Evolutionary conservation across 345 rosid species (phyloP).

Genomic region (Cardamine occulta): DNA sequence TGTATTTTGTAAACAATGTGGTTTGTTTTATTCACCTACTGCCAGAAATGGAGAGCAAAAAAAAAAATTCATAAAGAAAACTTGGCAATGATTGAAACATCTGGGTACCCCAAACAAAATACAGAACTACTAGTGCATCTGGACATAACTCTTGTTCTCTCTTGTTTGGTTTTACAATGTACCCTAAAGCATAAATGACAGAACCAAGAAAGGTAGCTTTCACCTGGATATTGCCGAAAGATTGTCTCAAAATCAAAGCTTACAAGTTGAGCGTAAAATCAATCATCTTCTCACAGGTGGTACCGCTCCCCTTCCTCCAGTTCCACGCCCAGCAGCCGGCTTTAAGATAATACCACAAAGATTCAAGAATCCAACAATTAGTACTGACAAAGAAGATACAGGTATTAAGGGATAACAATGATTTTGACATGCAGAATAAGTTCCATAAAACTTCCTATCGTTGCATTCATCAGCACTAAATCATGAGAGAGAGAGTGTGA

Average conservation of each 20-base stretch:
- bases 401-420: background rate
- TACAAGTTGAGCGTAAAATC: conserved; percentile 1
- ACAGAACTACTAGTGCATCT: conserved; percentile 30
- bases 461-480: background rate
- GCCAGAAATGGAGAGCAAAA: conserved; percentile 6
- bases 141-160: conserved; percentile 24
- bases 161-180: conserved; percentile 34
- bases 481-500: background rate
- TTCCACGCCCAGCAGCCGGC: conserved; percentile 89
- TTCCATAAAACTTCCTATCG: conserved; percentile 17
- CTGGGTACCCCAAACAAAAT: conserved; percentile 4
- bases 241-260: conserved; percentile 29
- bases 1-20: background rate
- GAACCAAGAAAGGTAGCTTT: conserved; percentile 28
- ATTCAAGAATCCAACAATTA: conserved; percentile 25
- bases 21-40: background rate
- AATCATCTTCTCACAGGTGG: conserved; percentile 83
- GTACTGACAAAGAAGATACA: conserved; percentile 19
- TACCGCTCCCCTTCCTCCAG: conserved; percentile 77
- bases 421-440: background rate
- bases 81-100: conserved; percentile 19
- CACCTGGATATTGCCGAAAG: conserved; percentile 21
- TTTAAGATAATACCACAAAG: conserved; percentile 20
- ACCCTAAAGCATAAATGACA: conserved; percentile 32
- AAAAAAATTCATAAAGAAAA: background rate